A percentile compares a stretch with the other conserved stretches of the same genome.
Evolutionary conservation across 179 eudicot genomes (phyloP).

Genomic region (Heliamphora pulchella): DNA sequence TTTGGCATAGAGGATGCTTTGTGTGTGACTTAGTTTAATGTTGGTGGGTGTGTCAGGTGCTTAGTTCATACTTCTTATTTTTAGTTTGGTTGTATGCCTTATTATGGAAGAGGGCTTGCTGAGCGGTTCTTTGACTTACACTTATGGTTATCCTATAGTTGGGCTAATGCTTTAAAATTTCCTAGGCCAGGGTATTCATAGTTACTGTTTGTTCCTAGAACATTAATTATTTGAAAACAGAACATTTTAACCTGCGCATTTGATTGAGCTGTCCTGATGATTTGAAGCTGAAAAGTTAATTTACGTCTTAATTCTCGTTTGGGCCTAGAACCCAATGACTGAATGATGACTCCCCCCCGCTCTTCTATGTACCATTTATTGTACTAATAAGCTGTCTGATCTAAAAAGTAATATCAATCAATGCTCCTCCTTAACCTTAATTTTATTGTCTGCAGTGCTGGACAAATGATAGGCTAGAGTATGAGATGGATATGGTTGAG

Average conservation of each 20-base stretch:
- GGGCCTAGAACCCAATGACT: not conserved
- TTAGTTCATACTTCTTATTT: not conserved
- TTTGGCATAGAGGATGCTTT: not conserved
- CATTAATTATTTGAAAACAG: not conserved
- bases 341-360: not conserved
- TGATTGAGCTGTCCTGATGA: not conserved
- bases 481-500: conserved; percentile 67
- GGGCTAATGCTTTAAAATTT: not conserved
- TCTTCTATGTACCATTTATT: not conserved
- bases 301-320: not conserved
- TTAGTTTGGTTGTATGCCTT: not conserved
- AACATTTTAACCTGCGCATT: not conserved
- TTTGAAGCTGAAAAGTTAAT: not conserved
- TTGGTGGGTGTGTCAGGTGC: not conserved
- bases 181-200: conserved; percentile 1
- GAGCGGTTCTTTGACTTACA: not conserved
- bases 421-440: conserved; percentile 5
- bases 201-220: not conserved
- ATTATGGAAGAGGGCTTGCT: not conserved
- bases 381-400: not conserved
- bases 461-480: conserved; percentile 60
- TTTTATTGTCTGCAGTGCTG: conserved; percentile 37
- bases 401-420: not conserved
- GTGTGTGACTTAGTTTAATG: not conserved
- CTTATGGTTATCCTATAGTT: not conserved